A percentile compares a stretch with the other conserved stretches of the same genome.
phyloP scores from a whole-genome alignment of 768 basidiomycete species.

The Termitomyces sp. region DNA sequence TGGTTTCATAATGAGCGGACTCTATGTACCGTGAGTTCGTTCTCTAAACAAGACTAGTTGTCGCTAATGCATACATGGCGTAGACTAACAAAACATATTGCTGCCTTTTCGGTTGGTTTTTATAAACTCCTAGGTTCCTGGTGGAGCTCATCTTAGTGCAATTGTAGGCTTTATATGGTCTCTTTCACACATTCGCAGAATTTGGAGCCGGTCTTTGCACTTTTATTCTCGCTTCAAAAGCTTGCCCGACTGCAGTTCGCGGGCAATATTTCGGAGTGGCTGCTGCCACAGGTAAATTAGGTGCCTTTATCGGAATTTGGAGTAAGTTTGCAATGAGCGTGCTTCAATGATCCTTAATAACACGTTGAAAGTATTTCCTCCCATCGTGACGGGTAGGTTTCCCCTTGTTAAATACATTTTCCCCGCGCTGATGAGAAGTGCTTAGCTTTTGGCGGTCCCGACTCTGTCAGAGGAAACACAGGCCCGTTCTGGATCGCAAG shows the following conservation, averaged over 20 bases:
- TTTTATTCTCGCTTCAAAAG: constrained; percentile 81
- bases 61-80: neutral
- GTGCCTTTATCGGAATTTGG: constrained; percentile 83
- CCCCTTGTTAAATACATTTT: neutral
- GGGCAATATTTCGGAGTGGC: constrained; percentile 85
- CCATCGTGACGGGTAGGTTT: constrained; percentile 52
- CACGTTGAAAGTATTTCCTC: constrained; percentile 48
- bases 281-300: constrained; percentile 80
- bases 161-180: constrained; percentile 71
- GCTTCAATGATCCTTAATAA: neutral
- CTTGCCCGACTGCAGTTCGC: constrained; percentile 76
- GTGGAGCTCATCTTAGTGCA: neutral
- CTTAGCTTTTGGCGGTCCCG: constrained; percentile 56
- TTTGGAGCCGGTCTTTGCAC: constrained; percentile 85
- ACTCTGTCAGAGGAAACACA: constrained; percentile 57
- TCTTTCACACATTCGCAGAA: constrained; percentile 86
- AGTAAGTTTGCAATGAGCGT: constrained; percentile 36
- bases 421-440: neutral
- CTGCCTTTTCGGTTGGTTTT: constrained; percentile 65
- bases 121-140: neutral
- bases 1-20: constrained; percentile 87
- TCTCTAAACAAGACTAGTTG: neutral
- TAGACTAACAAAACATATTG: constrained; percentile 56
- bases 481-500: constrained; percentile 86
- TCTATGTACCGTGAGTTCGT: constrained; percentile 48